Percentiles rank a stretch among this genome's conserved stretches.
Conservation (phyloP, 1,139 yeast species). For the Sugiyamaella pinicola region DNA sequence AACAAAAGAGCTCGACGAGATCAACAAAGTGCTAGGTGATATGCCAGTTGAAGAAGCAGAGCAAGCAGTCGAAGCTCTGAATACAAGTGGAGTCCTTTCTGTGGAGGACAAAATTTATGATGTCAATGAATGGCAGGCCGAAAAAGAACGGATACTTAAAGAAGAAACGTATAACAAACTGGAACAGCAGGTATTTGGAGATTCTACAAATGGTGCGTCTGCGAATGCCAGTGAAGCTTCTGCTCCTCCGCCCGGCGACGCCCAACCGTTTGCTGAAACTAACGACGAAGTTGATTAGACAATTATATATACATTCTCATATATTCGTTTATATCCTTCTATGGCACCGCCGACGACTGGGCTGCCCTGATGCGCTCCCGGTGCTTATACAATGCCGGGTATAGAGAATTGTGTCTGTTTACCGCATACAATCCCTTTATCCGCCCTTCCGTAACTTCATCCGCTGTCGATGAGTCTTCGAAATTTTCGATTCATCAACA, state of each 20-base stretch:
- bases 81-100: constrained; percentile 81
- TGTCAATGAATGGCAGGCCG: constrained; percentile 63
- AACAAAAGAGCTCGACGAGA: constrained; percentile 70
- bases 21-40: constrained; percentile 80
- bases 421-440: neutral
- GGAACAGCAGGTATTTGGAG: constrained; percentile 12
- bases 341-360: neutral
- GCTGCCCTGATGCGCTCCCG: neutral
- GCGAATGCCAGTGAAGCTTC: neutral
- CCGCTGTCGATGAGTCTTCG: constrained; percentile 8
- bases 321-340: neutral
- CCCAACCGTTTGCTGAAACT: constrained; percentile 3
- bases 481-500: constrained; percentile 5
- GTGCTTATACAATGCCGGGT: no score
- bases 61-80: constrained; percentile 66
- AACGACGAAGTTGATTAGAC: constrained; percentile 8
- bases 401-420: no score
- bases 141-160: constrained; percentile 39
- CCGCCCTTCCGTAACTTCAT: neutral
- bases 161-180: constrained; percentile 8
- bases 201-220: neutral
- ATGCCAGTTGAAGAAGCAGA: constrained; percentile 83
- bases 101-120: constrained; percentile 76
- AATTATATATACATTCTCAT: neutral
- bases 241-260: neutral